Conservation (phyloP, 2,329 filamentous ascomycete species). For the Colletotrichum caudatum region DNA sequence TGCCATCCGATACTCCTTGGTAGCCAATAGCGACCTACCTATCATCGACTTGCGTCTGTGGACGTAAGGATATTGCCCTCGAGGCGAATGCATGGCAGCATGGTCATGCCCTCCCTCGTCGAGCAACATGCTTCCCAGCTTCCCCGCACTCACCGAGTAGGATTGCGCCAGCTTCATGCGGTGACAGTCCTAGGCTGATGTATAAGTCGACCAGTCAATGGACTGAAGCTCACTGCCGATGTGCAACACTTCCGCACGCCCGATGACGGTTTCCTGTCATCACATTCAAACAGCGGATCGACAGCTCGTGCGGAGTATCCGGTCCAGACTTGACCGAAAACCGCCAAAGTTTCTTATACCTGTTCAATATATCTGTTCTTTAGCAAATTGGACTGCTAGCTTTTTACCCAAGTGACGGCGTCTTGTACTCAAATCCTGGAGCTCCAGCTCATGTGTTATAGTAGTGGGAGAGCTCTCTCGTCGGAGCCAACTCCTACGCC, state of each 20-base stretch:
- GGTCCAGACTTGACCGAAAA: neutral
- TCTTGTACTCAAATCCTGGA: constrained; percentile 18
- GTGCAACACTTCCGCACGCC: constrained; percentile 30
- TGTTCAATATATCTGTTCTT: neutral
- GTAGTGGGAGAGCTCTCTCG: neutral
- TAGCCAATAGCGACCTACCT: constrained; percentile 29
- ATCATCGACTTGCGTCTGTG: constrained; percentile 38
- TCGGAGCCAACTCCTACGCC: constrained; percentile 12
- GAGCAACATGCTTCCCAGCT: constrained; percentile 39
- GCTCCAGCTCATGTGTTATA: constrained; percentile 23
- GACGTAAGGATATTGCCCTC: constrained; percentile 25
- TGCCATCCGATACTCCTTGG: constrained; percentile 36
- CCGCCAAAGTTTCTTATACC: neutral
- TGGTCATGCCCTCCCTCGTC: constrained; percentile 24
- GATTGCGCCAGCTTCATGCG: constrained; percentile 24
- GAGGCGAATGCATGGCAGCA: constrained; percentile 36
- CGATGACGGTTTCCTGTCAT: constrained; percentile 14
- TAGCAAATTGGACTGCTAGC: constrained; percentile 21
- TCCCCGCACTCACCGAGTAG: constrained; percentile 30
- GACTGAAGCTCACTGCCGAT: constrained; percentile 26
- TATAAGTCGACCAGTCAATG: constrained; percentile 6
- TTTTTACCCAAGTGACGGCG: neutral
- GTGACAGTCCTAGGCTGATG: constrained; percentile 15
- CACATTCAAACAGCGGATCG: neutral
- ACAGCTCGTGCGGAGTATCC: neutral